phyloP scores from a whole-genome alignment of 2,329 filamentous ascomycete species.

The Cladosporium sp. region DNA sequence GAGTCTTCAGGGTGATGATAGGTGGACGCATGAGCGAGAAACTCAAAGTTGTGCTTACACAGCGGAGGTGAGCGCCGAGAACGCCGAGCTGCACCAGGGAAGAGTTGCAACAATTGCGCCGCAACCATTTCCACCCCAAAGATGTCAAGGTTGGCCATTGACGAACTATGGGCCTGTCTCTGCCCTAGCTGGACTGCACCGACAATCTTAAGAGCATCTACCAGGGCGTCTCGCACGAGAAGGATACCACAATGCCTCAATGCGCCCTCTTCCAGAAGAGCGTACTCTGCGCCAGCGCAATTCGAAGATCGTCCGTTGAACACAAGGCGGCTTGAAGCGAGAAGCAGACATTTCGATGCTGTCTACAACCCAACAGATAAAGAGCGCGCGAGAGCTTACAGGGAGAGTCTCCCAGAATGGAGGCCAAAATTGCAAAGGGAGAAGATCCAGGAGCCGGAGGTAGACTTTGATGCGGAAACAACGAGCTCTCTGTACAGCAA shows the following conservation, averaged over 20 bases:
- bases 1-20: no score
- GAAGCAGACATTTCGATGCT: neutral
- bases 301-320: neutral
- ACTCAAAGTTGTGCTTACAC: neutral
- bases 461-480: neutral
- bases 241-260: constrained; percentile 9
- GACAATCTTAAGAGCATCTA: neutral
- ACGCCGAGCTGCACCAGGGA: neutral
- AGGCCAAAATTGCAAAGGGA: neutral
- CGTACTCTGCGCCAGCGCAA: constrained; percentile 1
- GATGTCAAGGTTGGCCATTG: constrained; percentile 7
- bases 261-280: neutral
- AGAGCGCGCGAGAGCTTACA: neutral
- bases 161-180: constrained; percentile 10
- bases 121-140: neutral
- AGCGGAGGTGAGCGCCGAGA: neutral
- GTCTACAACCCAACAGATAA: neutral
- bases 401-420: neutral
- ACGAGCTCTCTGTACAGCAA: constrained; percentile 44
- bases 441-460: neutral
- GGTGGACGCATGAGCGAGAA: no score
- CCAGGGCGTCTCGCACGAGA: neutral
- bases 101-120: neutral
- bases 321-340: neutral
- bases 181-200: constrained; percentile 10